These are phyloP conservation scores for Mychonastes homosphaera DNA, from an alignment of 139 green algal genomes.

Conservation along the genomic window DNA sequence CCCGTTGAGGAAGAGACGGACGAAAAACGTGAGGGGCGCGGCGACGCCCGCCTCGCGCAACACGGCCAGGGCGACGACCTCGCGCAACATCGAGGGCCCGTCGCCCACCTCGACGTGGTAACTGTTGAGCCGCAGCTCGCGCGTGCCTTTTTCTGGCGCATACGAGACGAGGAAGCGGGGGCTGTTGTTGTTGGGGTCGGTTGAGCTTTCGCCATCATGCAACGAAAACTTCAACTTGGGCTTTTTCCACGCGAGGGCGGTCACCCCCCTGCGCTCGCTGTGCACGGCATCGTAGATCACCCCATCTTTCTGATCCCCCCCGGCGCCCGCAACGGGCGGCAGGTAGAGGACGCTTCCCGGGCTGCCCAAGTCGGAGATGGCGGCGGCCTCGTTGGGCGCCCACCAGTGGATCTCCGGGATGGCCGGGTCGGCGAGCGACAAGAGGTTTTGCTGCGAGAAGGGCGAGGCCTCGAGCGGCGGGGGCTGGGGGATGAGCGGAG, in stretches of 20 bases:
- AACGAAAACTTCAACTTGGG: slow-evolving; percentile 63
- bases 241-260: slow-evolving; percentile 59
- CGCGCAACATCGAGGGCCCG: slow-evolving; percentile 68
- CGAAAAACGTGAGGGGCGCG: slow-evolving; percentile 37
- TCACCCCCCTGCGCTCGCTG: slow-evolving; percentile 36
- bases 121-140: slow-evolving; percentile 9
- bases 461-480: too few species aligned
- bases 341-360: too few species aligned
- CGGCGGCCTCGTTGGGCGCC: too few species aligned
- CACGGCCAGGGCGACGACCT: slow-evolving; percentile 23
- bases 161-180: neutral
- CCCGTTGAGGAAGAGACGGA: slow-evolving; percentile 59
- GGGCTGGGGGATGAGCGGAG: too few species aligned
- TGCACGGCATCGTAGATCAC: slow-evolving; percentile 61
- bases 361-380: too few species aligned
- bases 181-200: neutral
- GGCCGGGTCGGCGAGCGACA: too few species aligned
- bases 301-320: too few species aligned
- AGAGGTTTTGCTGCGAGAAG: too few species aligned
- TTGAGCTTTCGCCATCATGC: neutral
- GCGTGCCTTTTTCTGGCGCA: neutral
- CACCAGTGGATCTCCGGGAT: too few species aligned
- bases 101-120: slow-evolving; percentile 59
- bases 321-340: too few species aligned
- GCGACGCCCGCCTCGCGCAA: slow-evolving; percentile 37